phyloP scores from a whole-genome alignment of 192 early-diverging fungal species.

The Gamsiella multidivaricata region DNA sequence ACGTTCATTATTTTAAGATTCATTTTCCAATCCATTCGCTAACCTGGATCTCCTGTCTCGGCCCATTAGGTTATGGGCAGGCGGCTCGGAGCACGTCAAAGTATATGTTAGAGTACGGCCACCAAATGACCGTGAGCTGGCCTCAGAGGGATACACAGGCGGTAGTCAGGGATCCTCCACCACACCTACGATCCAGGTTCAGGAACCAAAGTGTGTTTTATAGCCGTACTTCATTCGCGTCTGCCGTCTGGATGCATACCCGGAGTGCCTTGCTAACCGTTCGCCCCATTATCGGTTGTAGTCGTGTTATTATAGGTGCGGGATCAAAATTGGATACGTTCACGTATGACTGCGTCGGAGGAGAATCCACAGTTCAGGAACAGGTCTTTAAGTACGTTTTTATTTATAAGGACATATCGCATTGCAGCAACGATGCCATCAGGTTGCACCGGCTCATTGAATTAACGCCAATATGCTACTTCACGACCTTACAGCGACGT shows the following conservation, averaged over 20 bases:
- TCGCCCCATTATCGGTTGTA: not conserved
- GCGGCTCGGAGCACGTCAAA: slow-evolving; percentile 49
- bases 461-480: too few species aligned
- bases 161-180: slow-evolving; percentile 26
- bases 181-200: slow-evolving; percentile 10
- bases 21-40: not conserved
- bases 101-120: slow-evolving; percentile 49
- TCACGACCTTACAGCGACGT: slow-evolving; percentile 45
- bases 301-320: slow-evolving; percentile 56
- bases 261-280: not conserved
- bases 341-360: slow-evolving; percentile 74
- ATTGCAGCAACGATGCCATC: too few species aligned
- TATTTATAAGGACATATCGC: not conserved
- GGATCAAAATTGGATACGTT: slow-evolving; percentile 69
- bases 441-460: too few species aligned
- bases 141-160: slow-evolving; percentile 13
- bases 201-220: slow-evolving; percentile 30
- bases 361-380: slow-evolving; percentile 62
- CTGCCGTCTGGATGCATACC: not conserved
- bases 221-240: too few species aligned
- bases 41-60: too few species aligned
- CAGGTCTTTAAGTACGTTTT: slow-evolving; percentile 51
- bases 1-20: not conserved
- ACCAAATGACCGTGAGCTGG: slow-evolving; percentile 43
- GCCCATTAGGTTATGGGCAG: slow-evolving; percentile 38